A percentile compares a stretch with the other conserved stretches of the same genome.
phyloP scores from a whole-genome alignment of 768 basidiomycete species.

The Tulasnella sp. region DNA sequence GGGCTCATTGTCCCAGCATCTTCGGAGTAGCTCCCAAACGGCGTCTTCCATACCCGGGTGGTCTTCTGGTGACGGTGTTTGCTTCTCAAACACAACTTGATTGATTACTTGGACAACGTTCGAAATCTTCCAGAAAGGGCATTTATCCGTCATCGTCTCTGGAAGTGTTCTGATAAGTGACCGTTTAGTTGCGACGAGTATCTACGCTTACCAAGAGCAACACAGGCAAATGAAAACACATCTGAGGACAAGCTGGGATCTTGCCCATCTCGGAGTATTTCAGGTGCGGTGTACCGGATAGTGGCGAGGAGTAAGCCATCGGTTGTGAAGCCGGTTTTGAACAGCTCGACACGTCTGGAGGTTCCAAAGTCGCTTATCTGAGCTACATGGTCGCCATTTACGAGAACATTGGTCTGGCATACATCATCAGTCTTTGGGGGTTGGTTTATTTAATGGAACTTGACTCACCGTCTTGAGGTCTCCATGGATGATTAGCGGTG shows the following conservation, averaged over 20 bases:
- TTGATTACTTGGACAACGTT: not conserved
- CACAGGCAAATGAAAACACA: constrained; percentile 5
- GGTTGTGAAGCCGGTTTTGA: not conserved
- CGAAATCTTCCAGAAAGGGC: not conserved
- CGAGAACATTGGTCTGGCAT: not conserved
- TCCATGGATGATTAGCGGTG: constrained; percentile 34
- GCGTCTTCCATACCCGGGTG: not conserved
- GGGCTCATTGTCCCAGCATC: not conserved
- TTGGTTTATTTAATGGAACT: not conserved
- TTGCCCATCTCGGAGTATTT: not conserved
- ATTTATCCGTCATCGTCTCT: not conserved
- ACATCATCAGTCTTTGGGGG: not conserved
- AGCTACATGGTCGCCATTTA: not conserved
- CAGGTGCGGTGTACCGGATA: constrained; percentile 14
- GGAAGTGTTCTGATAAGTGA: too few species aligned
- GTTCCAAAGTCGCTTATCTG: not conserved
- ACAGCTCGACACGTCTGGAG: not conserved
- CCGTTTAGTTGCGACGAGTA: not conserved
- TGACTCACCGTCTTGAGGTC: constrained; percentile 35
- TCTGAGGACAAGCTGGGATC: not conserved
- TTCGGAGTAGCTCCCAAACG: not conserved
- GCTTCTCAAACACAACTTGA: not conserved
- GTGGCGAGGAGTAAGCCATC: not conserved
- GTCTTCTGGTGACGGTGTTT: not conserved
- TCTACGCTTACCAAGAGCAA: not conserved